Conservation (phyloP, 257 asterid genomes). For the Salvia miltiorrhiza region DNA sequence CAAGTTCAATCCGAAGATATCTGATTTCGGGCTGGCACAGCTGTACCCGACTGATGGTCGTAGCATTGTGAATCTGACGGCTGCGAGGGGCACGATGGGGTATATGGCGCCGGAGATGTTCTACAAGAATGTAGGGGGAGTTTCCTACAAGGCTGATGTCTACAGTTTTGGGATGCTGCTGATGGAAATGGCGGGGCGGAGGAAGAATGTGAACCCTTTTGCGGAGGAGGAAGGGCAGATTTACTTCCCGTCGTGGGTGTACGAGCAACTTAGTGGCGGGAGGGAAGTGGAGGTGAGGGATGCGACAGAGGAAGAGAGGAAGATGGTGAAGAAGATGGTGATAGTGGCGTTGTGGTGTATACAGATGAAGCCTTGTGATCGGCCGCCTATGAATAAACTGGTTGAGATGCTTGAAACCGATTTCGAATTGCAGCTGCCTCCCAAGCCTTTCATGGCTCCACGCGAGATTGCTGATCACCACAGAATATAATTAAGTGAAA, state of each 20-base stretch:
- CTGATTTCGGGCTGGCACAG: slow-evolving; percentile 39
- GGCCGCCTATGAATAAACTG: slow-evolving; percentile 47
- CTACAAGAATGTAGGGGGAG: slow-evolving; percentile 36
- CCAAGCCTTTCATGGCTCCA: slow-evolving; percentile 41
- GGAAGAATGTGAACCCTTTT: slow-evolving; percentile 35
- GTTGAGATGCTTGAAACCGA: slow-evolving; percentile 52
- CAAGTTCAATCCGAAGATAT: slow-evolving; percentile 36
- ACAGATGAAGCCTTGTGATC: slow-evolving; percentile 47
- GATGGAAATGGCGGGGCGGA: slow-evolving; percentile 36
- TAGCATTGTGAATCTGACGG: slow-evolving; percentile 22
- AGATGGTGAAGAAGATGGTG: slow-evolving; percentile 33
- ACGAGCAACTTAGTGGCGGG: slow-evolving; percentile 27
- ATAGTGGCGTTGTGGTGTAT: slow-evolving; percentile 49
- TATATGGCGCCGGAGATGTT: slow-evolving; percentile 47
- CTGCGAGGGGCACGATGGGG: slow-evolving; percentile 46
- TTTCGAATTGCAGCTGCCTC: slow-evolving; percentile 36
- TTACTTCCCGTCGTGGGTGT: slow-evolving; percentile 45
- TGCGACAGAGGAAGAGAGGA: slow-evolving; percentile 31
- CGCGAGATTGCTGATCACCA: slow-evolving; percentile 32
- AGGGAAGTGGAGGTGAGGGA: slow-evolving; percentile 34
- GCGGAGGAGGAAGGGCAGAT: slow-evolving; percentile 34
- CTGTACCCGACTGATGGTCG: slow-evolving; percentile 20
- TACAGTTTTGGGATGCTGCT: slow-evolving; percentile 45
- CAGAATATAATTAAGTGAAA: background rate
- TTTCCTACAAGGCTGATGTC: slow-evolving; percentile 41